These are phyloP conservation scores for Picea engelmannii DNA, from an alignment of 83 land plant species.

Conservation along the genomic window DNA sequence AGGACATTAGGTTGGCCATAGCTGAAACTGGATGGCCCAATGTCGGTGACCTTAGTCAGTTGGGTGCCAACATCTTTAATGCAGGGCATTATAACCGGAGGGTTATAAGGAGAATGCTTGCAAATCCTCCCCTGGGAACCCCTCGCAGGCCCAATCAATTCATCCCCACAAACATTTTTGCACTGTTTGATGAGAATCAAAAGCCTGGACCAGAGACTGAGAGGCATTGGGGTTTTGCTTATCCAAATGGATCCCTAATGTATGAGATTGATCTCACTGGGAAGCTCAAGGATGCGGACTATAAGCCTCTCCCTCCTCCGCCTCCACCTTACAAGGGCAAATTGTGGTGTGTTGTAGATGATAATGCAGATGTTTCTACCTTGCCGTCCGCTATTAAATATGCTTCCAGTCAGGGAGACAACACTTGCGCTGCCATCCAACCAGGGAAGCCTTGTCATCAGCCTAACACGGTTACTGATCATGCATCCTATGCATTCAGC, in stretches of 20 bases:
- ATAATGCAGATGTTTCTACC: slow-evolving; percentile 21
- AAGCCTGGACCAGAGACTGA: slow-evolving; percentile 64
- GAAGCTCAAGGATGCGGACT: slow-evolving; percentile 18
- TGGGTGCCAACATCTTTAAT: slow-evolving; percentile 64
- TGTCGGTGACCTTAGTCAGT: slow-evolving; percentile 49
- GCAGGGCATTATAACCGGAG: slow-evolving; percentile 81
- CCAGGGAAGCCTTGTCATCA: slow-evolving; percentile 38
- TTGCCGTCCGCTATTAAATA: slow-evolving; percentile 28
- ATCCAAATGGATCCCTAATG: slow-evolving; percentile 36
- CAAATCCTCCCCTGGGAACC: slow-evolving; percentile 60
- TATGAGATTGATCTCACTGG: slow-evolving; percentile 65
- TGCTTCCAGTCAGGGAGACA: slow-evolving; percentile 61
- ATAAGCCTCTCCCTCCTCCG: slow-evolving; percentile 43
- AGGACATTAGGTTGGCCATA: slow-evolving; percentile 36
- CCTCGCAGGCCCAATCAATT: slow-evolving; percentile 59
- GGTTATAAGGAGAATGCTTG: slow-evolving; percentile 44
- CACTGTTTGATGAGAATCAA: slow-evolving; percentile 68
- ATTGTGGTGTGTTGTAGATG: slow-evolving; percentile 60
- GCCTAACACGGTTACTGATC: slow-evolving; percentile 34
- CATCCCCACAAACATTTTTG: slow-evolving; percentile 56
- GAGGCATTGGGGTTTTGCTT: slow-evolving; percentile 70
- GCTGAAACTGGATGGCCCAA: slow-evolving; percentile 95
- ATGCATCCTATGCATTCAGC: slow-evolving; percentile 74
- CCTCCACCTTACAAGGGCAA: slow-evolving; percentile 38
- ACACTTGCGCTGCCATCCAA: slow-evolving; percentile 42